phyloP scores from a whole-genome alignment of 768 basidiomycete genomes.

The Epithele typhae region DNA sequence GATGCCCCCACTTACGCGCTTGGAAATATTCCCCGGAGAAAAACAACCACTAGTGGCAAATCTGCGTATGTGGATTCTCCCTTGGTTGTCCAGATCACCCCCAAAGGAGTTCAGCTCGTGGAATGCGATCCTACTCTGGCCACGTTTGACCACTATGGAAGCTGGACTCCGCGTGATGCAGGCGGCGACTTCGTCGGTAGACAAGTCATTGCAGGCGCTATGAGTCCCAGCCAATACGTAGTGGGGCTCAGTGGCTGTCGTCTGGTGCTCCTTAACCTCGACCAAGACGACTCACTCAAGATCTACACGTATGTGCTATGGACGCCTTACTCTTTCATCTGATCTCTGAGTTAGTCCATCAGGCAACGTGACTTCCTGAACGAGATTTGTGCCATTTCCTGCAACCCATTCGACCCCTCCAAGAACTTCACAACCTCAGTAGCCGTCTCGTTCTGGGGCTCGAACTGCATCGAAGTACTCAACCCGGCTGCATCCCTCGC shows the following conservation, averaged over 20 bases:
- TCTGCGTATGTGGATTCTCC: slow-evolving; percentile 41
- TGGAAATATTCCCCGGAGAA: slow-evolving; percentile 45
- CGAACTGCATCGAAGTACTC: slow-evolving; percentile 55
- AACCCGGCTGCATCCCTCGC: slow-evolving; percentile 18
- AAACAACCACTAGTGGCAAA: slow-evolving; percentile 14
- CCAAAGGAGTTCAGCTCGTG: slow-evolving; percentile 48
- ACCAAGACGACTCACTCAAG: slow-evolving; percentile 34
- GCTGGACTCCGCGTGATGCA: slow-evolving; percentile 32
- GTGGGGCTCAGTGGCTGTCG: slow-evolving; percentile 54
- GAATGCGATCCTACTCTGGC: slow-evolving; percentile 46
- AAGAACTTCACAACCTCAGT: slow-evolving; percentile 45
- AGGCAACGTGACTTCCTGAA: slow-evolving; percentile 16
- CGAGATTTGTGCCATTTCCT: slow-evolving; percentile 72
- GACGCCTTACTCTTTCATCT: background rate
- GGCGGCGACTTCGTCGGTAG: slow-evolving; percentile 10
- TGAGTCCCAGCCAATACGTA: slow-evolving; percentile 65
- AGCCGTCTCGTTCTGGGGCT: slow-evolving; percentile 75
- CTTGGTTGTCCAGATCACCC: slow-evolving; percentile 72
- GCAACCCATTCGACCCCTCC: slow-evolving; percentile 47
- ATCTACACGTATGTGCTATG: slow-evolving; percentile 29
- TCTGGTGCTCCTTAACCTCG: slow-evolving; percentile 47
- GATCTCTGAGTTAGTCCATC: background rate
- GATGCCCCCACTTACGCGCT: slow-evolving; percentile 58
- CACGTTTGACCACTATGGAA: slow-evolving; percentile 36
- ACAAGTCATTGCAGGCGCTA: slow-evolving; percentile 63